phyloP scores from a whole-genome alignment of 169 alveolate species.

The Cryptosporidium ubiquitum region DNA sequence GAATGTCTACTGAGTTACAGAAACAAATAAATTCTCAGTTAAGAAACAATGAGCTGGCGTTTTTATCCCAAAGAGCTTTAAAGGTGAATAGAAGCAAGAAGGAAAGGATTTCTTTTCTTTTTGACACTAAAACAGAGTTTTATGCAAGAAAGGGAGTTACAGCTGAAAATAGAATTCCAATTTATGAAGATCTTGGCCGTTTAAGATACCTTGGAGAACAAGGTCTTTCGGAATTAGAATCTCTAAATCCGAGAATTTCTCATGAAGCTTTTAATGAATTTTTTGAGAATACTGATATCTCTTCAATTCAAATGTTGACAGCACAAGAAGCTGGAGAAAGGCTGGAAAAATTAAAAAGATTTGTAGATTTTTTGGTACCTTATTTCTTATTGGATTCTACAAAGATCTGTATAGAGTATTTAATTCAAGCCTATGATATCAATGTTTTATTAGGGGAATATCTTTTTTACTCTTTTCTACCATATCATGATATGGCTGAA shows the following conservation, averaged over 20 bases:
- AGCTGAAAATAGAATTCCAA: constrained; percentile 22
- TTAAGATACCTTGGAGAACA: constrained; percentile 30
- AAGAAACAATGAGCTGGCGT: constrained; percentile 42
- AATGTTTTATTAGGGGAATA: constrained; percentile 59
- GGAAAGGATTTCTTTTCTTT: constrained; percentile 36
- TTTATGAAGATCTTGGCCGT: constrained; percentile 24
- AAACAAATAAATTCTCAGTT: constrained; percentile 22
- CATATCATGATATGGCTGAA: constrained; percentile 58
- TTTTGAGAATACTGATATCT: constrained; percentile 5
- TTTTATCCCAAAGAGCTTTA: constrained; percentile 9
- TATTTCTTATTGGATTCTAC: constrained; percentile 22
- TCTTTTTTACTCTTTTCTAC: constrained; percentile 58
- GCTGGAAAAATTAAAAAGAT: background rate
- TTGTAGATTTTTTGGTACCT: constrained; percentile 52
- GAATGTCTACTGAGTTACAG: constrained; percentile 59
- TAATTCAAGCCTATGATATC: constrained; percentile 62
- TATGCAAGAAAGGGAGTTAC: constrained; percentile 21
- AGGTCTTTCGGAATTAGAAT: constrained; percentile 25
- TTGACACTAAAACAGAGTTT: constrained; percentile 38
- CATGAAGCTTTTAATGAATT: constrained; percentile 5
- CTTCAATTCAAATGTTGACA: constrained; percentile 34
- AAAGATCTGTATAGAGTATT: constrained; percentile 57
- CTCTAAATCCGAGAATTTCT: constrained; percentile 42
- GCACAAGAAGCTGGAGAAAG: constrained; percentile 25
- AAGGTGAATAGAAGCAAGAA: constrained; percentile 3